Conservation (phyloP, 169 alveolate genomes). For the Plasmodium falciparum region DNA sequence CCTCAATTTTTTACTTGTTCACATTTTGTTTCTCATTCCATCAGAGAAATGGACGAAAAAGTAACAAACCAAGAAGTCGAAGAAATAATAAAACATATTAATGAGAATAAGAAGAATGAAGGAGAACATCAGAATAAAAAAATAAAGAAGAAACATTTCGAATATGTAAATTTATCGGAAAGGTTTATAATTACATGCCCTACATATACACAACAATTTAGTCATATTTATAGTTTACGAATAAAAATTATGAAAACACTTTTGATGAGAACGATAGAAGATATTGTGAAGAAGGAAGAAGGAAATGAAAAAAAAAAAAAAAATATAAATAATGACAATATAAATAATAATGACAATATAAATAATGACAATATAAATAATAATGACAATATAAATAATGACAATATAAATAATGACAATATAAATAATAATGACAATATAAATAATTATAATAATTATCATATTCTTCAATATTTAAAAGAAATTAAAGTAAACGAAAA, state of each 20-base stretch:
- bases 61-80: constrained; percentile 15
- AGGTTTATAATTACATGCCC: constrained; percentile 32
- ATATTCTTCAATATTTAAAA: constrained; percentile 33
- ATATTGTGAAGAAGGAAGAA: neutral
- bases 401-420: neutral
- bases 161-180: constrained; percentile 35
- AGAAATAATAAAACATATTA: constrained; percentile 13
- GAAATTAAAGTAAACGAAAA: constrained; percentile 54
- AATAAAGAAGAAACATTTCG: constrained; percentile 27
- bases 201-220: constrained; percentile 65
- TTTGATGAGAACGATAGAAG: constrained; percentile 41
- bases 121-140: constrained; percentile 38
- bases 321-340: too few relatives aligned
- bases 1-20: too few relatives aligned
- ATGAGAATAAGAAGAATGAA: neutral
- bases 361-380: neutral
- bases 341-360: neutral
- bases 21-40: too few relatives aligned
- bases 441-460: neutral
- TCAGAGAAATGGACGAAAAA: constrained; percentile 15
- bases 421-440: neutral
- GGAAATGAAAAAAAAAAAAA: neutral
- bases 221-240: constrained; percentile 40
- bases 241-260: constrained; percentile 42
- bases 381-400: neutral